These are phyloP conservation scores for Closterium sp. DNA, from an alignment of 139 green algal species.

Conservation along the genomic window DNA sequence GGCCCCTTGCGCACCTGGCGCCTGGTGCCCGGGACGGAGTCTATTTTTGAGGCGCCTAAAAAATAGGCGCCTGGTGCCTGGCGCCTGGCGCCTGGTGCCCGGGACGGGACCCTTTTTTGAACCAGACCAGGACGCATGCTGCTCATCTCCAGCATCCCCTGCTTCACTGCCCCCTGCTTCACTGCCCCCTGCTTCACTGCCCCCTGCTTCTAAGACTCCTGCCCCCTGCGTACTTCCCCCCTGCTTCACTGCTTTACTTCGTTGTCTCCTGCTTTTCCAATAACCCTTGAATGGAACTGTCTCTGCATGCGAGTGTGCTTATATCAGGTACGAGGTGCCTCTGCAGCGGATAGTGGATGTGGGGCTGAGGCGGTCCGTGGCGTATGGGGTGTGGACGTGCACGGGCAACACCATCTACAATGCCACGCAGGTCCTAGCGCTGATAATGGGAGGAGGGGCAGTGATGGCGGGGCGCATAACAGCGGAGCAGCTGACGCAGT, in stretches of 20 bases:
- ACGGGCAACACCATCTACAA: slow-evolving; percentile 57
- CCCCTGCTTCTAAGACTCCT: background rate
- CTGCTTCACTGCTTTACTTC: background rate
- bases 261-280: background rate
- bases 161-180: background rate
- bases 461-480: slow-evolving; percentile 43
- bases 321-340: slow-evolving; percentile 62
- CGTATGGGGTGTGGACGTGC: slow-evolving; percentile 61
- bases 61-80: too few species aligned
- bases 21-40: too few species aligned
- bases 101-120: too few species aligned
- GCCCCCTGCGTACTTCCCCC: background rate
- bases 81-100: too few species aligned
- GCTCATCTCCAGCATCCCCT: too few species aligned
- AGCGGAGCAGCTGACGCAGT: slow-evolving; percentile 40
- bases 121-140: too few species aligned
- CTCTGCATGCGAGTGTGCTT: slow-evolving; percentile 4
- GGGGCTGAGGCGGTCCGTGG: slow-evolving; percentile 65
- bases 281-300: background rate
- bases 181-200: background rate
- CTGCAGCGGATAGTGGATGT: slow-evolving; percentile 67
- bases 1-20: background rate
- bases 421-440: slow-evolving; percentile 30
- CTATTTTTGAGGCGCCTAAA: too few species aligned
- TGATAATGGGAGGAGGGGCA: slow-evolving; percentile 60